These are phyloP conservation scores for Hibiscus trionum DNA, from an alignment of 345 rosid species.

Conservation along the genomic window DNA sequence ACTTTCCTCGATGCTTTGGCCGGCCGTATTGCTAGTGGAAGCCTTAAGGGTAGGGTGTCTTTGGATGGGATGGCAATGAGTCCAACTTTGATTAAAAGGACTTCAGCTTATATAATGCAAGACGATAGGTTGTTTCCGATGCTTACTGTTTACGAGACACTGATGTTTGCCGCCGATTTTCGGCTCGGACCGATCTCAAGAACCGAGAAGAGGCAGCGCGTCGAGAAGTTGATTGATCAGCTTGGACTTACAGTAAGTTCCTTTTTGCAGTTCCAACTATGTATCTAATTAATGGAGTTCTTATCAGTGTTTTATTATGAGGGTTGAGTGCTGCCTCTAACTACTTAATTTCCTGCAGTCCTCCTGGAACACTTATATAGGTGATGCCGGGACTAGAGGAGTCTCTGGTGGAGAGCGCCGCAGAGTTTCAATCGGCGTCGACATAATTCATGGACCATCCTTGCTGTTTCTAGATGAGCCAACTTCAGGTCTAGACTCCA, in stretches of 20 bases:
- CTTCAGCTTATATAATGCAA: slow-evolving; percentile 68
- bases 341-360: slow-evolving; percentile 21
- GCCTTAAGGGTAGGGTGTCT: slow-evolving; percentile 49
- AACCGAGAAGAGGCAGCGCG: slow-evolving; percentile 39
- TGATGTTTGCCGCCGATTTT: slow-evolving; percentile 66
- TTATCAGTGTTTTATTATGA: too few relatives aligned
- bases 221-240: slow-evolving; percentile 45
- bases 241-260: slow-evolving; percentile 38
- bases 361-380: slow-evolving; percentile 32
- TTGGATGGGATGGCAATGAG: slow-evolving; percentile 39
- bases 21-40: slow-evolving; percentile 52
- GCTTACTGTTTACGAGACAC: slow-evolving; percentile 65
- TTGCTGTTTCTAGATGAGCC: slow-evolving; percentile 67
- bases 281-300: background rate
- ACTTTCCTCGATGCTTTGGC: slow-evolving; percentile 58
- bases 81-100: slow-evolving; percentile 52
- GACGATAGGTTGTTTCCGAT: slow-evolving; percentile 59
- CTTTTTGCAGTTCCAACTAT: background rate
- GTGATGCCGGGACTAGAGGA: too few relatives aligned
- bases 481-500: slow-evolving; percentile 64
- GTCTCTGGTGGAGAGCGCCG: slow-evolving; percentile 9
- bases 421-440: slow-evolving; percentile 36
- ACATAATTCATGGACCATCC: too few relatives aligned
- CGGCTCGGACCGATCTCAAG: slow-evolving; percentile 38
- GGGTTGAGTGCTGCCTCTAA: background rate